Conservation (phyloP, 2,329 filamentous ascomycete species). For the Colletotrichum lini region DNA sequence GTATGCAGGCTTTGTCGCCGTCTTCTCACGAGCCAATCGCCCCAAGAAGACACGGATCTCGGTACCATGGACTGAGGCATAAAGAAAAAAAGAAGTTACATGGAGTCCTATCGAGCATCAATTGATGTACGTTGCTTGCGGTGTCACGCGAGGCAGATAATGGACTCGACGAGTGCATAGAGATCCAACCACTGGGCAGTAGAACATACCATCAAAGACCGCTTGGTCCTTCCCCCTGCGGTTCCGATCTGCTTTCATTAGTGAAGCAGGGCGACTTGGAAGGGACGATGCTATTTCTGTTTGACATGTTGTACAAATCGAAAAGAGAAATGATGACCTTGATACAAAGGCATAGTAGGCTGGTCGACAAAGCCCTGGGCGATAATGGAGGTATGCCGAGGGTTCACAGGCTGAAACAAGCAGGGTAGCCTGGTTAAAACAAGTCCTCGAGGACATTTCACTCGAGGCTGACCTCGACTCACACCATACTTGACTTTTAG, state of each 20-base stretch:
- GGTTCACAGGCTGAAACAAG: slow-evolving; percentile 19
- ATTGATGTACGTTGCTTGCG: background rate
- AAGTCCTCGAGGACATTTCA: background rate
- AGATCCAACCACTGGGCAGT: background rate
- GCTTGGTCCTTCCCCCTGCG: background rate
- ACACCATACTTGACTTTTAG: background rate
- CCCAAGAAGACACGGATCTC: no score
- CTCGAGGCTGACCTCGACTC: background rate
- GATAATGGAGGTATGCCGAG: background rate
- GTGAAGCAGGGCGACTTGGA: background rate
- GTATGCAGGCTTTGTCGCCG: background rate
- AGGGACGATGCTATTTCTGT: no score
- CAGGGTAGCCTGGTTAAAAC: slow-evolving; percentile 2
- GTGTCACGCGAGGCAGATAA: background rate
- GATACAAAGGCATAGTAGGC: background rate
- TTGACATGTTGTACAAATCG: background rate
- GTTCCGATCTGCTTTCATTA: background rate
- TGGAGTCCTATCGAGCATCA: background rate
- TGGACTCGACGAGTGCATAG: background rate
- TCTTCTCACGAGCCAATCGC: background rate
- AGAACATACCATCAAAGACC: background rate
- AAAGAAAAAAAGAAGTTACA: background rate
- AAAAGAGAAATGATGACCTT: background rate
- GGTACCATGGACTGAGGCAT: no score
- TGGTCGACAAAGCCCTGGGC: background rate